These are phyloP conservation scores for Cordyceps militaris DNA, from an alignment of 2,329 filamentous ascomycete genomes.

Conservation along the genomic window DNA sequence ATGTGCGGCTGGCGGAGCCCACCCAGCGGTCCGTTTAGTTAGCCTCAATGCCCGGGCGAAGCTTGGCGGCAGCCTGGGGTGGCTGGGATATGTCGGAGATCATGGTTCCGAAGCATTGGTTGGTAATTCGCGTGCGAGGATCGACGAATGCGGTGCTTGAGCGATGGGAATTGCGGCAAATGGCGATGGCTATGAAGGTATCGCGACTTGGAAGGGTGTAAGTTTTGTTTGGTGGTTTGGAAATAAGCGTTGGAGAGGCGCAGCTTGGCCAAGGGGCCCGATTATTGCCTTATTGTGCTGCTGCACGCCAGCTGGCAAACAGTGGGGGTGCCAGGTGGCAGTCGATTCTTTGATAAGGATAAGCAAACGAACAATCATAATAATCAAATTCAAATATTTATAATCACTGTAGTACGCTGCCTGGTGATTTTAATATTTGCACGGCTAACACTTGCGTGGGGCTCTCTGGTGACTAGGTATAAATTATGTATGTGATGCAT, in stretches of 20 bases:
- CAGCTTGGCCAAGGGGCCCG: neutral
- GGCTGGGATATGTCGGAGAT: neutral
- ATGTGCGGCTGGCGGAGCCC: conserved; percentile 6
- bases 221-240: neutral
- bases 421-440: too few relatives aligned
- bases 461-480: too few relatives aligned
- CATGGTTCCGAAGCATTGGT: neutral
- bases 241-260: conserved; percentile 3
- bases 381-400: too few relatives aligned
- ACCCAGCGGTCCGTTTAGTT: neutral
- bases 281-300: neutral
- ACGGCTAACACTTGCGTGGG: too few relatives aligned
- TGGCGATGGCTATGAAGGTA: neutral
- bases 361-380: neutral
- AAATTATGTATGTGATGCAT: too few relatives aligned
- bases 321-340: neutral
- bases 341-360: neutral
- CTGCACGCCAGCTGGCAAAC: neutral
- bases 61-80: conserved; percentile 5
- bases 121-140: too few relatives aligned
- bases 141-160: too few relatives aligned
- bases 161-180: neutral
- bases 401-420: too few relatives aligned
- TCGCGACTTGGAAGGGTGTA: neutral
- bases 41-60: neutral